Evolutionary conservation across 2,329 filamentous ascomycete species (phyloP).

Genomic region (Hypoxylon sp.): DNA sequence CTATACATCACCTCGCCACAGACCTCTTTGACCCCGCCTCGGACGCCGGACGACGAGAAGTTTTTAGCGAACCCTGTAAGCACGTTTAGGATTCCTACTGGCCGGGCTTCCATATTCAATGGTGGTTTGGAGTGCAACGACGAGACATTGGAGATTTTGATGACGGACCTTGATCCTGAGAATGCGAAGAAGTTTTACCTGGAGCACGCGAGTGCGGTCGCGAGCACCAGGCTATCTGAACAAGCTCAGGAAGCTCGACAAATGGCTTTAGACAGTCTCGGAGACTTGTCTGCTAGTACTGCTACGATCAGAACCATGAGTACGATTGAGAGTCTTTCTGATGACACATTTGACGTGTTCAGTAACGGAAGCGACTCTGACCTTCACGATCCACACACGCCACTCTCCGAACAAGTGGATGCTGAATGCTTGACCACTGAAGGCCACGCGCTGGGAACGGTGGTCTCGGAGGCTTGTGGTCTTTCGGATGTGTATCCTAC

Average conservation of each 20-base stretch:
- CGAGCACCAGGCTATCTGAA: slow-evolving; percentile 82
- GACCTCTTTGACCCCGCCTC: slow-evolving; percentile 83
- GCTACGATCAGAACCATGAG: slow-evolving; percentile 57
- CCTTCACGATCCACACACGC: slow-evolving; percentile 69
- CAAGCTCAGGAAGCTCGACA: slow-evolving; percentile 75
- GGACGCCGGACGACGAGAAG: slow-evolving; percentile 75
- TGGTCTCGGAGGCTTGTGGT: slow-evolving; percentile 91
- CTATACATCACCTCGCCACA: slow-evolving; percentile 94
- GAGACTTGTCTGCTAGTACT: slow-evolving; percentile 68
- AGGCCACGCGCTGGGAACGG: slow-evolving; percentile 91
- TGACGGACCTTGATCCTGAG: slow-evolving; percentile 79
- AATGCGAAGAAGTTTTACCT: slow-evolving; percentile 80
- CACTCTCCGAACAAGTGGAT: slow-evolving; percentile 71
- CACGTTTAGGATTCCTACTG: slow-evolving; percentile 72
- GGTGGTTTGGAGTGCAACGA: slow-evolving; percentile 69
- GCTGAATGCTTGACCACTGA: slow-evolving; percentile 88
- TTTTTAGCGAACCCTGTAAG: slow-evolving; percentile 54
- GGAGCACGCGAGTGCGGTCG: slow-evolving; percentile 86
- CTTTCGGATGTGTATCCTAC: slow-evolving; percentile 90
- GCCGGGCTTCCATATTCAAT: slow-evolving; percentile 57
- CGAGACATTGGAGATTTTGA: slow-evolving; percentile 82
- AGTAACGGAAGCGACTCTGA: slow-evolving; percentile 73
- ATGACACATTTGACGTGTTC: slow-evolving; percentile 84
- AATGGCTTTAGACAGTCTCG: slow-evolving; percentile 71
- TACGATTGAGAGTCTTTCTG: slow-evolving; percentile 59